Conservation (phyloP, 495 filamentous ascomycete species). For the Neurospora sp. region DNA sequence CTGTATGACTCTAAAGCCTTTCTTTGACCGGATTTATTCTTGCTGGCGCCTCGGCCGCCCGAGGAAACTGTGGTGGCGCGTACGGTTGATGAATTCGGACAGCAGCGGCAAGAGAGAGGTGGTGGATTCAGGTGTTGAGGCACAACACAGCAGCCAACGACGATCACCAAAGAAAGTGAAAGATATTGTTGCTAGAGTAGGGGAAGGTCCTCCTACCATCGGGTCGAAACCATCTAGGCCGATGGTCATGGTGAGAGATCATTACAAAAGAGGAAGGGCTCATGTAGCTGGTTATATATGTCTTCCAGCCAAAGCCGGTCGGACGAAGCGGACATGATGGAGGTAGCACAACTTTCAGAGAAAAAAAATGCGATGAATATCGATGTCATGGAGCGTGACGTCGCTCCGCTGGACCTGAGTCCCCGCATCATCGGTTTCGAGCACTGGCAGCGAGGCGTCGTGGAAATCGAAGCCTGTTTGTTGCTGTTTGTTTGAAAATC, state of each 20-base stretch:
- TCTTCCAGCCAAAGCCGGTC: background rate
- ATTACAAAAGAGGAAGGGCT: background rate
- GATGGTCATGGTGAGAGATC: background rate
- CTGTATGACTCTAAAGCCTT: no score
- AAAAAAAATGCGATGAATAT: background rate
- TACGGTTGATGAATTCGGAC: no score
- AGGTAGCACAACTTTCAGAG: background rate
- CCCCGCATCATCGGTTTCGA: background rate
- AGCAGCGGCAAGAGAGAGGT: no score
- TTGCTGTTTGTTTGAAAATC: background rate
- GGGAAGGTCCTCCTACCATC: conserved; percentile 11
- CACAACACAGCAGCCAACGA: no score
- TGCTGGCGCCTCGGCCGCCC: no score
- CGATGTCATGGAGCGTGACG: background rate
- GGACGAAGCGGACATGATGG: background rate
- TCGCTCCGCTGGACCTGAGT: background rate
- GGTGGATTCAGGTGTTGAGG: no score
- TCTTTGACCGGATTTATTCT: no score
- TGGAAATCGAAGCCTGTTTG: background rate
- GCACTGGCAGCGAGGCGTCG: background rate
- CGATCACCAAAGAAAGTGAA: no score
- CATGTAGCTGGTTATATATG: background rate
- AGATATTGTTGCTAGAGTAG: no score
- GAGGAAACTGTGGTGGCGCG: no score
- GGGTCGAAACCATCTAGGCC: conserved; percentile 4